Conservation (phyloP, 441 rosid species). For the Erodium trifolium region DNA sequence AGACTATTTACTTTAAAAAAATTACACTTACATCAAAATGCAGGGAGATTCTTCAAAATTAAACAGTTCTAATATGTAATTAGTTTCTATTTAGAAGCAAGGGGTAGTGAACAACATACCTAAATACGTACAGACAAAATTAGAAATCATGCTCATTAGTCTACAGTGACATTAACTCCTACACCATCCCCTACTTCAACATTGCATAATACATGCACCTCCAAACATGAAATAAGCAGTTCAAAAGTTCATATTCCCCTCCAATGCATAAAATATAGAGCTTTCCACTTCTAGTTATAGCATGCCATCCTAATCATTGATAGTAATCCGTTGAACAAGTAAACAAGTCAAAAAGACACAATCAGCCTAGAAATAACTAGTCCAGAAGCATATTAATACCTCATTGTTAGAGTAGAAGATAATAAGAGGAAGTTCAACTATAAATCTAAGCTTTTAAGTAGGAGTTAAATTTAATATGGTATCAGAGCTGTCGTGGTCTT, state of each 20-base stretch:
- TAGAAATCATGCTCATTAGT: neutral
- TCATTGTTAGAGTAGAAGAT: neutral
- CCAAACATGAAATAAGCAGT: slow-evolving; percentile 2
- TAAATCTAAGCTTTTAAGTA: neutral
- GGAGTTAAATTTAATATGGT: neutral
- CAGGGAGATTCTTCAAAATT: no score
- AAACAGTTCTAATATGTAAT: neutral
- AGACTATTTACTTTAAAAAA: neutral
- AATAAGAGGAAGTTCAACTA: neutral
- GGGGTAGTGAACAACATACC: neutral
- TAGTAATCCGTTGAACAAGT: neutral
- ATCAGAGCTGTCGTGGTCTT: neutral
- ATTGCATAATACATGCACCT: neutral
- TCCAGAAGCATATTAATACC: neutral
- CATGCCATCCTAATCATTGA: neutral
- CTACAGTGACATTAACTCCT: neutral
- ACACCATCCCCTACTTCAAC: slow-evolving; percentile 1
- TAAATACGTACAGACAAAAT: neutral
- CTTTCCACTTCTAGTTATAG: neutral
- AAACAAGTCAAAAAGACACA: neutral
- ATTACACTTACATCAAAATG: no score
- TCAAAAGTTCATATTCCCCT: neutral
- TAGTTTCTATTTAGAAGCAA: neutral
- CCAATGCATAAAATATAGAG: neutral
- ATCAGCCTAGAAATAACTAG: slow-evolving; percentile 1